These are phyloP conservation scores for Phytopythium vexans DNA, from an alignment of 352 stramenopile species.

Conservation along the genomic window DNA sequence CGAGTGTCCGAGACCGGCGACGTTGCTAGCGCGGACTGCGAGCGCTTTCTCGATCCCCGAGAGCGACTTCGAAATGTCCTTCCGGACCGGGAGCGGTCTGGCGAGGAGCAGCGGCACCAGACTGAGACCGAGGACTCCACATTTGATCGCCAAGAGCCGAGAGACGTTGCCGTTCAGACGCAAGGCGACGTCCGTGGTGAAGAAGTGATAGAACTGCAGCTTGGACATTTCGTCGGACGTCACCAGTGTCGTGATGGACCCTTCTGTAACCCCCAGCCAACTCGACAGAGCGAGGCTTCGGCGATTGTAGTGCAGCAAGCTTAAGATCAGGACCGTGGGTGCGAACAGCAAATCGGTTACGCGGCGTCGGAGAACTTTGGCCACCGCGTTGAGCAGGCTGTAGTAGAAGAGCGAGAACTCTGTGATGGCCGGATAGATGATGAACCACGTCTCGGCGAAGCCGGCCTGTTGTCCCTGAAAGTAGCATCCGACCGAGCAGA, in stretches of 20 bases:
- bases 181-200: constrained; percentile 9
- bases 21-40: background rate
- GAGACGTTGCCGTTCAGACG: constrained; percentile 12
- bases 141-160: constrained; percentile 7
- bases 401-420: constrained; percentile 22
- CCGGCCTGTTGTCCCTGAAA: constrained; percentile 21
- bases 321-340: constrained; percentile 16
- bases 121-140: constrained; percentile 6
- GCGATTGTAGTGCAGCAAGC: constrained; percentile 9
- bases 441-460: constrained; percentile 25
- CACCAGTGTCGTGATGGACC: constrained; percentile 6
- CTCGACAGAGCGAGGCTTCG: background rate
- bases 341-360: constrained; percentile 23
- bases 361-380: constrained; percentile 8
- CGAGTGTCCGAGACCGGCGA: constrained; percentile 1
- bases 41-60: constrained; percentile 3
- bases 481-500: constrained; percentile 16
- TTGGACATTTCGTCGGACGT: constrained; percentile 8
- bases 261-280: constrained; percentile 7
- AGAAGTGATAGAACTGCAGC: constrained; percentile 6
- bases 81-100: background rate
- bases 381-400: constrained; percentile 15
- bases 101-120: constrained; percentile 6
- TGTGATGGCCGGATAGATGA: constrained; percentile 25
- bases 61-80: background rate